These are phyloP conservation scores for Forsythia viridissima DNA, from an alignment of 257 asterid genomes.

Conservation along the genomic window DNA sequence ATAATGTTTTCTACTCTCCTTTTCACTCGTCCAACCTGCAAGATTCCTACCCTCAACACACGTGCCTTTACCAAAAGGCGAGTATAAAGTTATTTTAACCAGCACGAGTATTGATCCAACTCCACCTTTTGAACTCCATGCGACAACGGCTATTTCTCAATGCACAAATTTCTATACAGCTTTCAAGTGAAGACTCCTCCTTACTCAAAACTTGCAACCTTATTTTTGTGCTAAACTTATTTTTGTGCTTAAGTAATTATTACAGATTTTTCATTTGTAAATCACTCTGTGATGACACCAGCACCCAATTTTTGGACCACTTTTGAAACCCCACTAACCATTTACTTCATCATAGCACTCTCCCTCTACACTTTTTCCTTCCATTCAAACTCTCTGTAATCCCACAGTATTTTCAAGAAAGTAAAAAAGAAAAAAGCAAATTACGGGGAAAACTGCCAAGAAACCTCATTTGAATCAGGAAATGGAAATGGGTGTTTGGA, in stretches of 20 bases:
- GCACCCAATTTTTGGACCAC: conserved; percentile 20
- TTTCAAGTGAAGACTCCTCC: conserved; percentile 40
- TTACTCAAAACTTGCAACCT: conserved; percentile 7
- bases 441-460: conserved; percentile 13
- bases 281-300: conserved; percentile 47
- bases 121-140: conserved; percentile 27
- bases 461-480: conserved; percentile 32
- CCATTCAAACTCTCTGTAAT: conserved; percentile 25
- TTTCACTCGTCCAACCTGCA: not conserved
- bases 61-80: not conserved
- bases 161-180: conserved; percentile 46
- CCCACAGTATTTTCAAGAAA: not conserved
- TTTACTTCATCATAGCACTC: conserved; percentile 30
- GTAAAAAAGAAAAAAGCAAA: not conserved
- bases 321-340: conserved; percentile 35
- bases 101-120: not conserved
- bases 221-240: conserved; percentile 3
- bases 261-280: conserved; percentile 40
- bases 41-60: not conserved
- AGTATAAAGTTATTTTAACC: not conserved
- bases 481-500: conserved; percentile 48
- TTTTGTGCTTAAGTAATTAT: conserved; percentile 36
- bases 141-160: conserved; percentile 47
- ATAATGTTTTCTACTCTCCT: not conserved
- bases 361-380: conserved; percentile 23